Base-by-base conservation (phyloP, 805 yeast species). In the Candida schatavii region DNA sequence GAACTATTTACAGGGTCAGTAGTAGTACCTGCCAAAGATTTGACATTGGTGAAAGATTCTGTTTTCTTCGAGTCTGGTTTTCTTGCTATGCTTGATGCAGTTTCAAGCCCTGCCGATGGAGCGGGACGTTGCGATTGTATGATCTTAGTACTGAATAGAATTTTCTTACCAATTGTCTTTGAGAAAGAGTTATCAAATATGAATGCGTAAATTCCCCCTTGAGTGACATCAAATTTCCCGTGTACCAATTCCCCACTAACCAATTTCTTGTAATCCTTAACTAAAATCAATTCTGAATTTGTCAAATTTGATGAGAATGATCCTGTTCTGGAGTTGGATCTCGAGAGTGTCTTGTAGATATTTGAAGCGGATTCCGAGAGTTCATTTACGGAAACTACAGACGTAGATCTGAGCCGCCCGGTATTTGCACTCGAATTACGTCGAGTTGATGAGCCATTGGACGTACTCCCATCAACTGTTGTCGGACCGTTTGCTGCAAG, bases 121-220 rank as follows among this genome's bases (percentile, higher is more conserved):
- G 11, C 3, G 13, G 26, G 15, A n/a, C 19, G 40, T 27, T 47
- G 45, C 11, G 48, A 32, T n/a, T 31, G 15, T 34, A 35, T 38
- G 23, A 62, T 51, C 37, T 60, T 60, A 10, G 61, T 48, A 41
- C 81, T 76, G 61, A 89, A 89, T 43, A 81, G 69, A 1, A 91
- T 80, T 45, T 85, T 88, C 61, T 91, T 93, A 36, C 88, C 81
- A 18, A 82, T 83, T 25, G 84, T 87, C 55, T 86, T 88, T 25
- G 96, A 84, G 52, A 89, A 88, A 0, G 96, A 85, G 64, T 91
- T 91, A 63, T 91, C 98, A 56, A 91, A 85, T 20, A 93, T 83
- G 58, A 91, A 86, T 0, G 97, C 97, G 62, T 77, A 85, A 53
- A 83, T 75, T 1, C 91, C 91, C 6, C 83, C 85, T 19, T 72